phyloP scores from a whole-genome alignment of 2,329 filamentous ascomycete species.

The Exutisphaerella laricina region DNA sequence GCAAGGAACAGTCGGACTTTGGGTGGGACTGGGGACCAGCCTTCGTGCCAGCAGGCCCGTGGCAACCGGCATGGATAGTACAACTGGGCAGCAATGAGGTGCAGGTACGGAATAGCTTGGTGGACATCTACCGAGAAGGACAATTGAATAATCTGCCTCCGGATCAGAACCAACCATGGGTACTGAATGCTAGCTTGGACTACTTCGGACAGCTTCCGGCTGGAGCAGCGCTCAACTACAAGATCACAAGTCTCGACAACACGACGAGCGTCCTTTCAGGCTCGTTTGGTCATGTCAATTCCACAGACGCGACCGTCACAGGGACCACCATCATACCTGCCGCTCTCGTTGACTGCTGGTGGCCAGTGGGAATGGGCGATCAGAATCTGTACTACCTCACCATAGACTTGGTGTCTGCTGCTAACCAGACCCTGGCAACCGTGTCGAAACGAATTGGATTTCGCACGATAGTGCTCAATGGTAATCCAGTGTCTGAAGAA shows the following conservation, averaged over 20 bases:
- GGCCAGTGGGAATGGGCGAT: constrained; percentile 52
- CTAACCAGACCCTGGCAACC: constrained; percentile 36
- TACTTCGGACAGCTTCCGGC: constrained; percentile 47
- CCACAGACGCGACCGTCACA: constrained; percentile 43
- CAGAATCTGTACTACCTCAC: constrained; percentile 56
- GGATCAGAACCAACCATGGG: constrained; percentile 53
- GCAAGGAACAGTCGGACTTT: constrained; percentile 59
- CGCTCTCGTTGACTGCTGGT: constrained; percentile 52
- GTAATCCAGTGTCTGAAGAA: constrained; percentile 48
- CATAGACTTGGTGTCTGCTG: constrained; percentile 41
- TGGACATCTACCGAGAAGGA: constrained; percentile 55
- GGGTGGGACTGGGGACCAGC: constrained; percentile 55
- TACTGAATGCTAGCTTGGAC: constrained; percentile 57
- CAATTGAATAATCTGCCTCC: constrained; percentile 56
- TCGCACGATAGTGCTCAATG: constrained; percentile 56
- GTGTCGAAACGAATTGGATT: constrained; percentile 55
- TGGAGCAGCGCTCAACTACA: constrained; percentile 43
- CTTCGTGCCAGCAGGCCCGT: constrained; percentile 58
- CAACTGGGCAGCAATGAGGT: constrained; percentile 44
- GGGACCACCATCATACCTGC: constrained; percentile 44
- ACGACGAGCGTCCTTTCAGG: constrained; percentile 38
- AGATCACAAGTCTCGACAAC: constrained; percentile 43
- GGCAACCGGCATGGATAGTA: constrained; percentile 54
- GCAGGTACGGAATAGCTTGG: constrained; percentile 48
- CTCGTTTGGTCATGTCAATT: constrained; percentile 37